Evolutionary conservation across 331 rosid genomes (phyloP), one percentile per base, ranked within the genome.

Genomic region (Quercus tomentella): DNA sequence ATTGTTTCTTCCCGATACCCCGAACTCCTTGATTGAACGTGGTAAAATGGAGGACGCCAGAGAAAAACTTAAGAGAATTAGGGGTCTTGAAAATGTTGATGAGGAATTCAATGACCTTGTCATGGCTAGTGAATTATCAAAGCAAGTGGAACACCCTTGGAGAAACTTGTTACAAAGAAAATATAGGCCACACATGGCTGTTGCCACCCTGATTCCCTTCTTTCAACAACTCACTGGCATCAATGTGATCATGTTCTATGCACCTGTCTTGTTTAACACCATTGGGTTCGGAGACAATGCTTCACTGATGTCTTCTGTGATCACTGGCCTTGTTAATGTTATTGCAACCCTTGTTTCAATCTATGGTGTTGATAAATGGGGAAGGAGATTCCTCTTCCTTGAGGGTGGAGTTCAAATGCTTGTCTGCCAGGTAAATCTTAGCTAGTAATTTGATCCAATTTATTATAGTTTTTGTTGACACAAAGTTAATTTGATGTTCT

Each of bases 181-280:
- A 56, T 94, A 94, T 75, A 86, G 98, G 43, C 98, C 98, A 0
- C 98, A 94, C 14, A 82, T 92, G 4, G 52, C 88, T 20, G 85
- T 94, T 91, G 96, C 97, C 1, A 52, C 89, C 0, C 1, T 91
- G 18, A 92, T 94, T 23, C 98, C 98, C 0, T 88, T 92, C 77
- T 94, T 92, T 82, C 98, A 94, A 70, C 98, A 94, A 71, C 79
- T 94, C 2, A 92, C 98, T 0, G 97, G 97, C 0, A 94, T 94
- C 81, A 94, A 94, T 52, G 98, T 92, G 22, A 92, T 94, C 72
- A 94, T 94, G 98, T 94, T 94, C 56, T 94, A 94, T 0, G 98
- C 97, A 0, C 98, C 97, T 0, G 98, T 92, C 0, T 21, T 94
- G 68, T 94, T 94, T 72, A 80, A 56, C 74, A 91, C 97, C 3